Conservation (phyloP, 2,329 filamentous ascomycete species). For the Rosellinia necatrix region DNA sequence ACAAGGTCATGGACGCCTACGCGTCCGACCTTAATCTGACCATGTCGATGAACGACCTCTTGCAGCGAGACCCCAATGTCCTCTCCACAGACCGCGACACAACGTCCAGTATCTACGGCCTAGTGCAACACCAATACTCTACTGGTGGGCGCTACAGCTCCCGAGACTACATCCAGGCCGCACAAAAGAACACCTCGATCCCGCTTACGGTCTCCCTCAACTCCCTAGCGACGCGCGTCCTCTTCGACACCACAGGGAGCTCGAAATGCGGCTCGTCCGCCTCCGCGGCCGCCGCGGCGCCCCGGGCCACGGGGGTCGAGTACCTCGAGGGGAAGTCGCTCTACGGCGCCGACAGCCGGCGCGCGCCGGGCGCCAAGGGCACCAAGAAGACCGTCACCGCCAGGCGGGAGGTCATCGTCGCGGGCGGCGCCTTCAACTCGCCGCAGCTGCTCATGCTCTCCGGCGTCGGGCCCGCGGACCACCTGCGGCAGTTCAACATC, state of each 20-base stretch:
- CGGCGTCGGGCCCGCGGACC: conserved; percentile 48
- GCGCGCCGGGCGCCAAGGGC: conserved; percentile 34
- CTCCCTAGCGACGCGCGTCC: conserved; percentile 27
- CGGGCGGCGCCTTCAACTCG: conserved; percentile 52
- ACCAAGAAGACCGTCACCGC: conserved; percentile 33
- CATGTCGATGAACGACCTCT: conserved; percentile 19
- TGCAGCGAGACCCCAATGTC: conserved; percentile 28
- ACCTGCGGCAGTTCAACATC: conserved; percentile 49
- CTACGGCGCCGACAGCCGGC: conserved; percentile 37
- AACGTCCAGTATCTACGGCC: conserved; percentile 22
- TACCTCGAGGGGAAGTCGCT: conserved; percentile 34
- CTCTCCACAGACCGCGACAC: conserved; percentile 22
- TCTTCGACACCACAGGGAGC: conserved; percentile 16
- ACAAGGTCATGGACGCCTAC: conserved; percentile 22
- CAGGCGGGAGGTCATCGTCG: conserved; percentile 51
- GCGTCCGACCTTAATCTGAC: conserved; percentile 13
- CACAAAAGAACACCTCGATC: conserved; percentile 50
- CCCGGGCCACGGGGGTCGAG: conserved; percentile 28
- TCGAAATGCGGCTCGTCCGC: conserved; percentile 12
- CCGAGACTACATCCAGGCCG: conserved; percentile 54
- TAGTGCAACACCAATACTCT: conserved; percentile 26
- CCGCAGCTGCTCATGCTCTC: conserved; percentile 55
- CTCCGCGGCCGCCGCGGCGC: not conserved
- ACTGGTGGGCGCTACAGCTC: conserved; percentile 44
- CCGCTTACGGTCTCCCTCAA: conserved; percentile 42